Percentiles rank a stretch among this genome's conserved stretches.
Conservation (phyloP, 2,329 filamentous ascomycete species). For the Ascochyta clinopodiicola region DNA sequence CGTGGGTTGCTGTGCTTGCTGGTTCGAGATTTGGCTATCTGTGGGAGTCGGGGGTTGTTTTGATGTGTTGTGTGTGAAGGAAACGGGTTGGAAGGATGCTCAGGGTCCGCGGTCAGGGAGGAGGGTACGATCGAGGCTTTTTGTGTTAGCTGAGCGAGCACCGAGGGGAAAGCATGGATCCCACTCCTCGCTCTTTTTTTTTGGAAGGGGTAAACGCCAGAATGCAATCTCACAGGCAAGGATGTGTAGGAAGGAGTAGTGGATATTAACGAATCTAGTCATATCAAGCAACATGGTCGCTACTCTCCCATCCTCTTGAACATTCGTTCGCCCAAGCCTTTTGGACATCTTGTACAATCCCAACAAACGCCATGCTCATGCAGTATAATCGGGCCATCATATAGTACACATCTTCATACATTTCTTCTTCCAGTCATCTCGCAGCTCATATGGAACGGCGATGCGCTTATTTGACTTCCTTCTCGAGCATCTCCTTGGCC, state of each 20-base stretch:
- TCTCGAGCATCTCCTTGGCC: constrained; percentile 95
- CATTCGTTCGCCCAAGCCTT: neutral
- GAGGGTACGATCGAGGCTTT: no score
- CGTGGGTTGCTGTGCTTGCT: no score
- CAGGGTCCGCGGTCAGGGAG: no score
- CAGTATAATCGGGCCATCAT: constrained; percentile 24
- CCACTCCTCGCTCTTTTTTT: no score
- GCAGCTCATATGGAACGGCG: neutral
- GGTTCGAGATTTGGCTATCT: no score
- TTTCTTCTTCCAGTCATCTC: neutral
- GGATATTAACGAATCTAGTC: neutral
- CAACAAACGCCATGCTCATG: constrained; percentile 33
- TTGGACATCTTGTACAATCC: constrained; percentile 5
- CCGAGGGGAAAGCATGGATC: no score
- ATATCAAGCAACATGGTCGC: neutral
- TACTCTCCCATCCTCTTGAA: neutral
- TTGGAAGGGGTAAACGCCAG: no score
- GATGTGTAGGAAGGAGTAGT: neutral
- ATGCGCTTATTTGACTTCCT: constrained; percentile 53
- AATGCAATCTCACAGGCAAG: neutral
- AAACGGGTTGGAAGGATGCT: no score
- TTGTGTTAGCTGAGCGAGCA: no score
- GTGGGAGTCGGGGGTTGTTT: no score
- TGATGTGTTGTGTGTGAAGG: no score
- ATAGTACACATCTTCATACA: constrained; percentile 35